Percentiles rank a stretch among this genome's conserved stretches.
These are phyloP conservation scores for Beta macrorhiza DNA, from an alignment of 179 eudicot species.

Conservation along the genomic window DNA sequence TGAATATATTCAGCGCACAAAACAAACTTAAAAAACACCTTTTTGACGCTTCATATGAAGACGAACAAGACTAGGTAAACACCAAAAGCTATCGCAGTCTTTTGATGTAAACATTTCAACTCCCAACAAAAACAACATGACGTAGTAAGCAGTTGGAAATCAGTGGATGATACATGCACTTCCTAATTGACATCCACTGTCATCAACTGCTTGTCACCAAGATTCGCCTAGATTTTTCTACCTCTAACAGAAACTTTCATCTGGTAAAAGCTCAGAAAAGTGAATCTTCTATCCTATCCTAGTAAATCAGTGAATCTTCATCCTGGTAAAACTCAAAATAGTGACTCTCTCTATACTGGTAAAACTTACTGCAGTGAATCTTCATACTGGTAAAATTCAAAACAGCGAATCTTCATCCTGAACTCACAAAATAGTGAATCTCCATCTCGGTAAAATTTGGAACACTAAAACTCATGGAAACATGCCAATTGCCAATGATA, in stretches of 20 bases:
- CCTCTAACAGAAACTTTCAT: no score
- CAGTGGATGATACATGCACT: conserved; percentile 2
- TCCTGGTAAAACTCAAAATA: no score
- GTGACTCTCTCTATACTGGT: no score
- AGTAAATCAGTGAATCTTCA: not conserved
- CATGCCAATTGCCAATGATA: not conserved
- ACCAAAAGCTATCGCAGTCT: conserved; percentile 6
- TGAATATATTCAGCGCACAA: not conserved
- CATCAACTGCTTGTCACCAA: conserved; percentile 13
- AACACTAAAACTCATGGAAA: no score
- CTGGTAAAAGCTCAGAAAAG: no score
- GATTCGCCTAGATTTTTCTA: not conserved
- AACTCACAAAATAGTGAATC: no score
- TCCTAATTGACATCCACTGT: not conserved
- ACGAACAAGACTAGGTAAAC: conserved; percentile 20
- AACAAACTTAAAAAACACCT: not conserved
- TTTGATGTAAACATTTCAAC: conserved; percentile 28
- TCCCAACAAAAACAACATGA: conserved; percentile 19
- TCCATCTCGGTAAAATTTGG: no score
- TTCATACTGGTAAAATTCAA: no score
- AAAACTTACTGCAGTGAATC: no score
- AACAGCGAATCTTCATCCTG: no score
- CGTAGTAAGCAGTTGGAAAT: conserved; percentile 14
- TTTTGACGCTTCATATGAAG: not conserved
- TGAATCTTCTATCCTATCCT: no score